A percentile compares a stretch with the other conserved stretches of the same genome.
Conservation (phyloP, 441 rosid genomes). For the Euphorbia celastroides region DNA sequence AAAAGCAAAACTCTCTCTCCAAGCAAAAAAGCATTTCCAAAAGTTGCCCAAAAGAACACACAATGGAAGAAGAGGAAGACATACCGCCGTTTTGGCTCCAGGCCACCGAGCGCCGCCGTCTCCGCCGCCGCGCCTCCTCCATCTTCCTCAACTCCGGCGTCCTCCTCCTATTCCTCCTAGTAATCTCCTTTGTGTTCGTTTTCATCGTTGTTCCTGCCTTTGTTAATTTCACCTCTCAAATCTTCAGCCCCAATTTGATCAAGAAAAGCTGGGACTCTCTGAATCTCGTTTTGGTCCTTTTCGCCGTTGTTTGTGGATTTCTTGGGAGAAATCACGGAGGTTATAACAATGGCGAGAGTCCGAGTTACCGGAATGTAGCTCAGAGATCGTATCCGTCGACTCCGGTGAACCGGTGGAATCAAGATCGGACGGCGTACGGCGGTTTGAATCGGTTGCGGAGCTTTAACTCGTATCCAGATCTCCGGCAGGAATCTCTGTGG, state of each 20-base stretch:
- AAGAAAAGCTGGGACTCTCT: constrained; percentile 78
- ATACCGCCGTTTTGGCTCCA: constrained; percentile 68
- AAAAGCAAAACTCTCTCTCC: too few relatives aligned
- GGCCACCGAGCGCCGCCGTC: constrained; percentile 22
- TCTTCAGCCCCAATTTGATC: constrained; percentile 51
- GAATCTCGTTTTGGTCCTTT: constrained; percentile 62
- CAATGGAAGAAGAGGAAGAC: constrained; percentile 60
- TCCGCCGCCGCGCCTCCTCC: constrained; percentile 32
- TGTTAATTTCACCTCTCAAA: constrained; percentile 43
- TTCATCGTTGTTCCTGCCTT: constrained; percentile 48
- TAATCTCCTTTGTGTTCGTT: constrained; percentile 30
- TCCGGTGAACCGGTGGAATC: constrained; percentile 33
- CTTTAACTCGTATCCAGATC: constrained; percentile 78
- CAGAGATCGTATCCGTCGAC: constrained; percentile 32
- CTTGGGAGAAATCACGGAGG: constrained; percentile 33
- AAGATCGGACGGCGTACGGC: constrained; percentile 35
- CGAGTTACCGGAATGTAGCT: constrained; percentile 20
- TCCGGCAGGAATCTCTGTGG: constrained; percentile 42
- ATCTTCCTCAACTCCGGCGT: constrained; percentile 41
- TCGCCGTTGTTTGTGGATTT: constrained; percentile 76
- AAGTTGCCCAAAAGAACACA: constrained; percentile 4
- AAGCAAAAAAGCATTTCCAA: constrained; percentile 4
- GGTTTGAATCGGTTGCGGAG: constrained; percentile 46
- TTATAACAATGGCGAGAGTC: constrained; percentile 3
- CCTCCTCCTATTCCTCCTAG: constrained; percentile 31